Evolutionary conservation across 1,284 basidiomycete species (phyloP), one percentile per base, ranked within the genome.

Genomic region (Cutaneotrichosporon dermatis): DNA sequence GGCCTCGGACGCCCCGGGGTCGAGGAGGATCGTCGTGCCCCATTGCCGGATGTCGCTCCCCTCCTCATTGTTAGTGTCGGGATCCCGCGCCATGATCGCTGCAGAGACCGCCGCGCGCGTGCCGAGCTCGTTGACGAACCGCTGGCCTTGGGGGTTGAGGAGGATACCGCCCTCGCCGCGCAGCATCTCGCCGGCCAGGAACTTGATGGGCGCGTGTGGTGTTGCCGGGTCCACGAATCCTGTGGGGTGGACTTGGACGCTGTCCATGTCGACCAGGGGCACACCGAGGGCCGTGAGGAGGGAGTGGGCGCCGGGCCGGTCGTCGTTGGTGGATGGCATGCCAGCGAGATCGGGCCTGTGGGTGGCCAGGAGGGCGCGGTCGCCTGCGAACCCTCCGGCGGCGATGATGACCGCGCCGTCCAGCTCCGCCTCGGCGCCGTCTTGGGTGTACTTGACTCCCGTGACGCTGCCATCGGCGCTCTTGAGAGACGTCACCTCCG

Each of bases 221-320:
- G 98, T 94, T 63, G 92, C 94, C 69, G 94, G 95, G 81, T 98
- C 95, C 51, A 98, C 92, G 45, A 98, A 84, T 77, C 94, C 94
- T 6, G 94, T 98, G 6, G 75, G 76, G 69, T 75, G 71, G 34
- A 62, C 49, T 46, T 62, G 61, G 25, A 62, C 61, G 34, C 54
- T 56, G 46, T 62, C 61, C 61, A 62, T 62, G 55, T 59, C 61
- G 41, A 59, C 13, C 1, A 59, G 51, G 11, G 33, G 42, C 0
- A 57, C 61, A 42, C 61, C 61, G 15, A 54, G 40, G 2, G 16
- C n/a, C 2, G 41, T 40, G 13, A 62, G 58, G 12, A 62, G 46
- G 7, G 16, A 34, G 55, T 62, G 61, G 0, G 46, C 50, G 42
- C 46, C 58, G 0, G 54, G 55, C 7, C 39, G 35, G n/a, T 46